phyloP scores from a whole-genome alignment of 768 basidiomycete species.

The Lepiota venenata region DNA sequence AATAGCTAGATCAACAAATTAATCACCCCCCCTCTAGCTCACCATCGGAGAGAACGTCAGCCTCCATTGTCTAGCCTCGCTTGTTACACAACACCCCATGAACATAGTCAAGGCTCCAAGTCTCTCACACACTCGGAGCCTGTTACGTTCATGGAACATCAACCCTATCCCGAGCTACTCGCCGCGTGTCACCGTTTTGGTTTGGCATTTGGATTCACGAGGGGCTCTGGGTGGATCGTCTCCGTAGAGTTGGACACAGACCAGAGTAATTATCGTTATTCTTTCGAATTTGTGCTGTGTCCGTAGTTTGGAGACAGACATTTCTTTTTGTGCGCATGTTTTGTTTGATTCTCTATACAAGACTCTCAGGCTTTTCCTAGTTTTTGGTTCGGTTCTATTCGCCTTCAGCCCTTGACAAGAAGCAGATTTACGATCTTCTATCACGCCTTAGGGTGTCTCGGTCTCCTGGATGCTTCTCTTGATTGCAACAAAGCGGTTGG shows the following conservation, averaged over 20 bases:
- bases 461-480: no score
- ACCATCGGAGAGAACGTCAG: no score
- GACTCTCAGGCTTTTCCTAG: no score
- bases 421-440: no score
- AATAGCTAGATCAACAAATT: no score
- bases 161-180: constrained; percentile 30
- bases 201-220: constrained; percentile 38
- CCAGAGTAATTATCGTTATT: constrained; percentile 16
- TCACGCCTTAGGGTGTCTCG: no score
- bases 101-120: constrained; percentile 68
- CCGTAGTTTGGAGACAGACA: constrained; percentile 75
- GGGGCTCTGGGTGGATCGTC: constrained; percentile 40
- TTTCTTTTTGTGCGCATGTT: neutral
- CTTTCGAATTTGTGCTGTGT: constrained; percentile 25
- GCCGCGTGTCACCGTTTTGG: constrained; percentile 59
- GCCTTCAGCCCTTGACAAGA: no score
- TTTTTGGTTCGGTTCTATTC: neutral
- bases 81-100: constrained; percentile 29
- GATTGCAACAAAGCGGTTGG: no score
- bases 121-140: constrained; percentile 43
- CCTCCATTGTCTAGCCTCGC: no score
- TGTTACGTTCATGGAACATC: constrained; percentile 77
- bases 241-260: constrained; percentile 61
- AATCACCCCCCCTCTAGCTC: no score
- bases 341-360: no score